Evolutionary conservation across 2,329 filamentous ascomycete genomes (phyloP).

Genomic region (Colletotrichum orbiculare): DNA sequence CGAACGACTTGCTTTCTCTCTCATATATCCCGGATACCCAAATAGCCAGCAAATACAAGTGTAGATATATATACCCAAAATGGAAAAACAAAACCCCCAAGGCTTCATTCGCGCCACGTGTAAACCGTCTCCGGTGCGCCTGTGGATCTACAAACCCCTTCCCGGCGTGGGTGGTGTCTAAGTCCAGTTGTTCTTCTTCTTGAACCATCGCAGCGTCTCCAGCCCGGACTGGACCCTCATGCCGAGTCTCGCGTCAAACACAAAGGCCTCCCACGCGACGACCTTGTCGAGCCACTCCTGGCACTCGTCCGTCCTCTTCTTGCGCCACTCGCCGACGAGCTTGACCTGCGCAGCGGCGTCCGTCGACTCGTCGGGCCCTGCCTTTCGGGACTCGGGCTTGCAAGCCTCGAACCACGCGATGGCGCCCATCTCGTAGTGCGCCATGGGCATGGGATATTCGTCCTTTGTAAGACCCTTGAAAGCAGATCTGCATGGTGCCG

Average conservation of each 20-base stretch:
- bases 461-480: constrained; percentile 73
- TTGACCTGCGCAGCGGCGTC: constrained; percentile 37
- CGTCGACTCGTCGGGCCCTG: constrained; percentile 46
- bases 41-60: constrained; percentile 19
- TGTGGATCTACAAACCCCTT: constrained; percentile 10
- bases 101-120: not conserved
- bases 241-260: constrained; percentile 79
- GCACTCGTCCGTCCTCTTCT: constrained; percentile 68
- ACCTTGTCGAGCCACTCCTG: constrained; percentile 74
- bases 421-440: constrained; percentile 88
- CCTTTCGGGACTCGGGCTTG: constrained; percentile 44
- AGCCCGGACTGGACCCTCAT: constrained; percentile 78
- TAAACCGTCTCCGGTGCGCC: not conserved
- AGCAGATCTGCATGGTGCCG: constrained; percentile 48
- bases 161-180: constrained; percentile 3
- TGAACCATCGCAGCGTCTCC: constrained; percentile 71
- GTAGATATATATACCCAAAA: constrained; percentile 11
- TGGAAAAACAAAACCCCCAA: not conserved
- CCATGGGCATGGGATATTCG: constrained; percentile 78
- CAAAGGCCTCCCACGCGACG: constrained; percentile 76
- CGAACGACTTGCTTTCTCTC: constrained; percentile 20
- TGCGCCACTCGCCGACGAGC: constrained; percentile 51
- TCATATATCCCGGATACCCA: constrained; percentile 22
- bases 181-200: constrained; percentile 50
- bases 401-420: constrained; percentile 79